Percentiles rank a stretch among this genome's conserved stretches.
Conservation (phyloP, 306 rosid species). For the Glycine soja region DNA sequence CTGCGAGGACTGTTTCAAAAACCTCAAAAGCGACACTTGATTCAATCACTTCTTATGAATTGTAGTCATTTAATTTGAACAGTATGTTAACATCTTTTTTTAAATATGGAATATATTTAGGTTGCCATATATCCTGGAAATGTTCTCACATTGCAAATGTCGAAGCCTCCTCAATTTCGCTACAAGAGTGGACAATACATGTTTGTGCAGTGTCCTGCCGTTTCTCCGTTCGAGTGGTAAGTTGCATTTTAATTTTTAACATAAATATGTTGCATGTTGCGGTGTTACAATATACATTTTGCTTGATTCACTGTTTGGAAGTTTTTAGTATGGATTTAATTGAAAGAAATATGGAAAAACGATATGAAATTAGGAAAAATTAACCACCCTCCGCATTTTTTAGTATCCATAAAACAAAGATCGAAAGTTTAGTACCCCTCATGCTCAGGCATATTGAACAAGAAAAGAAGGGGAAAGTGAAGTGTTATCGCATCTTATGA, state of each 20-base stretch:
- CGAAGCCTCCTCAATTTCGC: slow-evolving; percentile 89
- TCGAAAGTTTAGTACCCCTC: slow-evolving; percentile 10
- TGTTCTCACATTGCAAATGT: slow-evolving; percentile 95
- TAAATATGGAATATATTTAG: slow-evolving; percentile 53
- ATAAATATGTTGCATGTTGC: slow-evolving; percentile 18
- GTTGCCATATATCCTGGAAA: slow-evolving; percentile 98
- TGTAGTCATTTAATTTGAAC: slow-evolving; percentile 18
- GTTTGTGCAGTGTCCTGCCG: slow-evolving; percentile 99
- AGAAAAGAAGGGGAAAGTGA: slow-evolving; percentile 13
- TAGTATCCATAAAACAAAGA: slow-evolving; percentile 15
- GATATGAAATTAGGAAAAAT: not conserved
- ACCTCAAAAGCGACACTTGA: not conserved
- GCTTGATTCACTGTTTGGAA: slow-evolving; percentile 18
- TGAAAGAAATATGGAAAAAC: slow-evolving; percentile 20
- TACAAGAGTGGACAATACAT: slow-evolving; percentile 98
- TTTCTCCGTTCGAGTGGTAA: slow-evolving; percentile 98
- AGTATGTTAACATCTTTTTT: not conserved
- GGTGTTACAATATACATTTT: slow-evolving; percentile 10
- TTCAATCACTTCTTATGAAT: not conserved
- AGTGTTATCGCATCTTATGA: slow-evolving; percentile 12
- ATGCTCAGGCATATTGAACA: slow-evolving; percentile 2
- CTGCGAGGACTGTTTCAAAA: slow-evolving; percentile 20
- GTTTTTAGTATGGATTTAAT: not conserved
- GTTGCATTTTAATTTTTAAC: slow-evolving; percentile 38
- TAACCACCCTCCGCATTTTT: slow-evolving; percentile 25